Base-by-base conservation (phyloP, 2,329 filamentous ascomycete genomes). In the Gnomoniopsis smithogilvyi region DNA sequence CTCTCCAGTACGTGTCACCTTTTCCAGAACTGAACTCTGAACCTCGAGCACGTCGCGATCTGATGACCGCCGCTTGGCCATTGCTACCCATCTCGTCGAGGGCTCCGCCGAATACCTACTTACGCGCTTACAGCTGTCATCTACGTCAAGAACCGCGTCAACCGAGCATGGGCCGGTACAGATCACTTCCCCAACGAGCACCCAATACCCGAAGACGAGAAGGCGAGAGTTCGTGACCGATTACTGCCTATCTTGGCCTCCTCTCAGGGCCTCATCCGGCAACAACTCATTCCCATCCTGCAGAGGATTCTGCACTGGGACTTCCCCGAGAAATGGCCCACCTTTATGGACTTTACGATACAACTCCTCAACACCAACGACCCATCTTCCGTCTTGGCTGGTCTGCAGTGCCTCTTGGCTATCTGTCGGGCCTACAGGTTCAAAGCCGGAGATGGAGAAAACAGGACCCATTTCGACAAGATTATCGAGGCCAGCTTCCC, bases 121-220 rank as follows among this genome's bases (percentile, higher is more conserved):
- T 55, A 66, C 59, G 57, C 51, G 54, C 59, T 56, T 62, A 63
- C 74, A 97, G 94, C 92, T 70, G 93, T 94, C 71, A 91, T 99
- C 68, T 99, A 98, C 78, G 86, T 98, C 73, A 99, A 99, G 80
- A 98, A 99, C 78, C 90, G 93, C 72, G 90, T 98, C 73, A 94
- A 90, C 74, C 90, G 93, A 72, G 92, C 91, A 68, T 99, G 95
- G 95, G 84, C 88, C 58, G 86, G 85, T 63, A 81, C 83, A 69
- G 91, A 96, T 65, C 89, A 94, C 65, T 87, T 83, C 70, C 84
- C 87, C 63, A 83, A 85, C 69, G 87, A 89, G 67, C 86, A 85
- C 67, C 79, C 88, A 67, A 95, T 96, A 76, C 83, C 90, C 67
- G 94, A 98, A 71, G 87, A 90, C 62, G 95, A 97, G 76, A 97